Conservation (phyloP, 2,329 filamentous ascomycete species). For the Teratosphaeria nubilosa region DNA sequence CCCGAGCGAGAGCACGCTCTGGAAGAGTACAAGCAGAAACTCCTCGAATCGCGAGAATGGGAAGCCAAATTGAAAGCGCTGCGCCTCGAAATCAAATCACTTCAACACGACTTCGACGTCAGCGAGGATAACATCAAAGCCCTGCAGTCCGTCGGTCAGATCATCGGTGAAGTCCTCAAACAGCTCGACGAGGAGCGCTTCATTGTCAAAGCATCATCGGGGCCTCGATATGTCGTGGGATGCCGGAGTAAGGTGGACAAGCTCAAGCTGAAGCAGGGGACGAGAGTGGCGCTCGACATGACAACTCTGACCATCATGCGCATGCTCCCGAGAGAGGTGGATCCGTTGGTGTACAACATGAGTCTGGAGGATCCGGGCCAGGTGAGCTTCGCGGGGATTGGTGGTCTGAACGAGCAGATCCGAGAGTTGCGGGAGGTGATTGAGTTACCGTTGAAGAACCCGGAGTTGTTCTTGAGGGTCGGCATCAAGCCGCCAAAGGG, state of each 20-base stretch:
- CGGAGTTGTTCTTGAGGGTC: conserved; percentile 89
- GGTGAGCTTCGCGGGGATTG: conserved; percentile 95
- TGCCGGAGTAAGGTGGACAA: conserved; percentile 98
- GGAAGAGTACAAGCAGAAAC: conserved; percentile 43
- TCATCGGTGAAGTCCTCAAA: conserved; percentile 97
- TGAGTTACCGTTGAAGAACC: conserved; percentile 95
- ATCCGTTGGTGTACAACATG: conserved; percentile 99
- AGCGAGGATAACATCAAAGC: conserved; percentile 99
- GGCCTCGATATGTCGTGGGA: conserved; percentile 93
- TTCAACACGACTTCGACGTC: conserved; percentile 90
- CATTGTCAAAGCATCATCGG: conserved; percentile 96
- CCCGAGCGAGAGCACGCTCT: conserved; percentile 44
- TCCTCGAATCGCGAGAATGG: conserved; percentile 92
- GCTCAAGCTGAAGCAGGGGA: conserved; percentile 93
- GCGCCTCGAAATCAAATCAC: conserved; percentile 87
- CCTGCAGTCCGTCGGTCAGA: conserved; percentile 95
- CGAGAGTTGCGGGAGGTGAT: conserved; percentile 95
- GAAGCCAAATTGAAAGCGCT: conserved; percentile 94
- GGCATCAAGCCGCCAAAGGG: conserved; percentile 99
- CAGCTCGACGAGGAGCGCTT: conserved; percentile 98
- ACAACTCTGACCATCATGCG: conserved; percentile 99
- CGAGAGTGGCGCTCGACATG: conserved; percentile 95
- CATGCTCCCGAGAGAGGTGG: conserved; percentile 96
- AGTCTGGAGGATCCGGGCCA: conserved; percentile 95
- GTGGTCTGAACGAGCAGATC: conserved; percentile 96